These are phyloP conservation scores for Zoysia matrella DNA, from an alignment of 202 grass and related monocot species.

Conservation along the genomic window DNA sequence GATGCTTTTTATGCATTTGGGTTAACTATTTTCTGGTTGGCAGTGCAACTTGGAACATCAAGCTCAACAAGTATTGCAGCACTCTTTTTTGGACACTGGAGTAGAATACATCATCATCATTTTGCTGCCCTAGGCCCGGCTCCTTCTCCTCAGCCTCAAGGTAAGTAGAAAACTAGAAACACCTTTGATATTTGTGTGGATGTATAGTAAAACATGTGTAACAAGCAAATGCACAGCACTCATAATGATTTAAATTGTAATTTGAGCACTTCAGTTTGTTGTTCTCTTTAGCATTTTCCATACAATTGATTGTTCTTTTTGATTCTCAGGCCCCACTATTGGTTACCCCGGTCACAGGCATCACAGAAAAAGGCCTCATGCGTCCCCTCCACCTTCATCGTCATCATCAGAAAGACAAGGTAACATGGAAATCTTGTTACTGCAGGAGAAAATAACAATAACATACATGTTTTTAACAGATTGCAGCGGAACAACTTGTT, in stretches of 20 bases:
- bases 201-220: neutral
- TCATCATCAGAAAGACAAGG: constrained; percentile 60
- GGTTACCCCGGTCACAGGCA: constrained; percentile 46
- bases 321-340: constrained; percentile 40
- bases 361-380: constrained; percentile 52
- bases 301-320: constrained; percentile 20
- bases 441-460: constrained; percentile 12
- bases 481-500: constrained; percentile 64
- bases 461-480: constrained; percentile 48
- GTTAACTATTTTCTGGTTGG: neutral
- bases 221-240: neutral
- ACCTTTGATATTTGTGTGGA: constrained; percentile 17
- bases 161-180: constrained; percentile 36
- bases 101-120: constrained; percentile 43
- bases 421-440: constrained; percentile 11
- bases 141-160: constrained; percentile 36
- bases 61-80: constrained; percentile 54
- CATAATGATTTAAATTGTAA: neutral
- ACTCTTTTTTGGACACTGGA: constrained; percentile 48
- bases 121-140: constrained; percentile 48
- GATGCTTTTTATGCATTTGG: constrained; percentile 8
- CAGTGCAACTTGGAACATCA: constrained; percentile 52
- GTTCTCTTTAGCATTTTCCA: neutral
- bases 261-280: constrained; percentile 2
- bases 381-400: constrained; percentile 45